Conservation (phyloP, 768 basidiomycete genomes). For the Tricholoma terreum region DNA sequence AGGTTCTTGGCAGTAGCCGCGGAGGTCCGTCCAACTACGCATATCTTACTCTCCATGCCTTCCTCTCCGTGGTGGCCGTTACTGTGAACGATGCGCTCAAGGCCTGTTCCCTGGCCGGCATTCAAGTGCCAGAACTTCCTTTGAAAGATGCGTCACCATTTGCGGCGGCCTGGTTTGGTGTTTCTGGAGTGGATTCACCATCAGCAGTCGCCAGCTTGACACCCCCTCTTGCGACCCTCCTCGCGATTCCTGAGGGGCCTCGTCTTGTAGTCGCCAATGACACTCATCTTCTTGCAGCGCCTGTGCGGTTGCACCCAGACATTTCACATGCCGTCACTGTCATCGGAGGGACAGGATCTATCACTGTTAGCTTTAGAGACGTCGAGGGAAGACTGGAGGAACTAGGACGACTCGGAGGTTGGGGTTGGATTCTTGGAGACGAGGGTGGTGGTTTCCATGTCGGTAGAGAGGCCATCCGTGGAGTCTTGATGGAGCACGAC, state of each 20-base stretch:
- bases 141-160: conserved; percentile 40
- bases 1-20: conserved; percentile 61
- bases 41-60: conserved; percentile 65
- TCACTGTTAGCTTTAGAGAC: conserved; percentile 62
- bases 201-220: conserved; percentile 57
- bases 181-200: conserved; percentile 79
- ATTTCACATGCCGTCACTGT: conserved; percentile 64
- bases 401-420: conserved; percentile 71
- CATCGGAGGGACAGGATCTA: conserved; percentile 82
- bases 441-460: conserved; percentile 83
- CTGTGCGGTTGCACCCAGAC: conserved; percentile 60
- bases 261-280: conserved; percentile 72
- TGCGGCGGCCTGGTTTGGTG: conserved; percentile 76
- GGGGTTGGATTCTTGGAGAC: conserved; percentile 84
- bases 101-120: conserved; percentile 36
- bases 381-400: conserved; percentile 45
- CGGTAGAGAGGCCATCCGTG: conserved; percentile 71
- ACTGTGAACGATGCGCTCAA: conserved; percentile 57
- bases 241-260: conserved; percentile 54
- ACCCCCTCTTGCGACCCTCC: conserved; percentile 49
- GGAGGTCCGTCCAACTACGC: conserved; percentile 86
- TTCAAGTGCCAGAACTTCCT: conserved; percentile 33
- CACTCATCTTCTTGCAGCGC: conserved; percentile 79
- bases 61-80: conserved; percentile 48
- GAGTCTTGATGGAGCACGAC: conserved; percentile 59